A percentile compares a stretch with the other conserved stretches of the same genome.
Evolutionary conservation across 2,329 filamentous ascomycete species (phyloP).

Genomic region (Penicillium verrucosum): DNA sequence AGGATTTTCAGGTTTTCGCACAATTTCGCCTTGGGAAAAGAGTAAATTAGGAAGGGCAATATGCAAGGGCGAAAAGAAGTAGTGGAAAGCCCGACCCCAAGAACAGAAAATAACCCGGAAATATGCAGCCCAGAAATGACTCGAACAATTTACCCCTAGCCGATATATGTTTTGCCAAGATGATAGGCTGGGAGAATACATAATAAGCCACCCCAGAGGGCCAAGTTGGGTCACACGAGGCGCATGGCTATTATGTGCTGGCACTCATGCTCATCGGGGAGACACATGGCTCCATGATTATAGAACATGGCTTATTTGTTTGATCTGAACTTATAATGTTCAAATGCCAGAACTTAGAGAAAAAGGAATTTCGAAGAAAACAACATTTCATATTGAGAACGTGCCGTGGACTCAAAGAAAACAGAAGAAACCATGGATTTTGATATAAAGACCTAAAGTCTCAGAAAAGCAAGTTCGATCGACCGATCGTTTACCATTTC

Average conservation of each 20-base stretch:
- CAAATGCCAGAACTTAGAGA: neutral
- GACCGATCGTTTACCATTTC: neutral
- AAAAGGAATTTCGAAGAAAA: neutral
- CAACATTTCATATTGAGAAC: neutral
- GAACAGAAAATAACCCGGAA: neutral
- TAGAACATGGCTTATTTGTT: neutral
- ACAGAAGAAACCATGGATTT: neutral
- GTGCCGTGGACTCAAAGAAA: neutral
- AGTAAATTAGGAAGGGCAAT: no score
- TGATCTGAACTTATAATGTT: neutral
- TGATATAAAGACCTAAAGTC: neutral
- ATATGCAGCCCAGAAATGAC: neutral
- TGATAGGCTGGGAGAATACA: neutral
- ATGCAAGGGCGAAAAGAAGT: neutral
- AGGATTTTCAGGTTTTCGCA: neutral
- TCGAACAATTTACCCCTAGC: neutral
- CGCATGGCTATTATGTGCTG: constrained; percentile 1
- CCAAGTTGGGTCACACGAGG: neutral
- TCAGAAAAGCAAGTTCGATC: neutral
- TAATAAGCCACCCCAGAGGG: neutral
- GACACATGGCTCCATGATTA: neutral
- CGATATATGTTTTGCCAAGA: neutral
- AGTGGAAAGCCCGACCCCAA: neutral
- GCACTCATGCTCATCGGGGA: neutral
- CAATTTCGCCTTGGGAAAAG: neutral